Percentiles rank a stretch among this genome's conserved stretches.
Evolutionary conservation across 2,329 filamentous ascomycete genomes (phyloP).

Genomic region (Penicillium fuscoglaucum): DNA sequence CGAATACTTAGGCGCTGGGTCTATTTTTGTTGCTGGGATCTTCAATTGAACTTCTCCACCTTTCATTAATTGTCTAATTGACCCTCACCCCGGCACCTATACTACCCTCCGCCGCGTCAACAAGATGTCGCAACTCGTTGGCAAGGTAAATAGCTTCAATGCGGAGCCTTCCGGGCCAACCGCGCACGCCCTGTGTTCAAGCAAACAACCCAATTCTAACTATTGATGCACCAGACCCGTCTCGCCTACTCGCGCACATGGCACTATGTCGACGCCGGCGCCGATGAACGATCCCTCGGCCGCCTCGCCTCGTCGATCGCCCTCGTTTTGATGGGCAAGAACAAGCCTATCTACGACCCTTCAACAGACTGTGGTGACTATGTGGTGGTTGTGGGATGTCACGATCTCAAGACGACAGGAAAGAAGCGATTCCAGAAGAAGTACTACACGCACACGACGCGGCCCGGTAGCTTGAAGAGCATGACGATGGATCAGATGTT

Average conservation of each 20-base stretch:
- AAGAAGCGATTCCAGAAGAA: constrained; percentile 91
- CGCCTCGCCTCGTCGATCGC: constrained; percentile 87
- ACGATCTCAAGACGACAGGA: constrained; percentile 81
- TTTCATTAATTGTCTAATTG: constrained; percentile 1
- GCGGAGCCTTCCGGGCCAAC: constrained; percentile 11
- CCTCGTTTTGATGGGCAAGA: constrained; percentile 90
- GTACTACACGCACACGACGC: constrained; percentile 92
- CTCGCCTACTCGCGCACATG: constrained; percentile 95
- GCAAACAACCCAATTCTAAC: constrained; percentile 1
- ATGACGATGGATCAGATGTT: constrained; percentile 96
- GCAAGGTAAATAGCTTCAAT: constrained; percentile 39
- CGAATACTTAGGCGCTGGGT: background rate
- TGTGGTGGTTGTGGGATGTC: constrained; percentile 89
- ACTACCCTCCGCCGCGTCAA: constrained; percentile 1
- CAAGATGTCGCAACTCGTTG: constrained; percentile 48
- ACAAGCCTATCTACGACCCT: constrained; percentile 97
- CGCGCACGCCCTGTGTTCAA: background rate
- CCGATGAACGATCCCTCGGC: constrained; percentile 76
- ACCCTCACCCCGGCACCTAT: background rate
- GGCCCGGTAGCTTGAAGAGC: constrained; percentile 79
- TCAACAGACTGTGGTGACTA: constrained; percentile 99
- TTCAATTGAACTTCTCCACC: constrained; percentile 1
- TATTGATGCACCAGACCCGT: constrained; percentile 66
- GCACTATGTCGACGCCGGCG: constrained; percentile 79
- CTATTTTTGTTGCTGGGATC: background rate